Percentiles rank a stretch among this genome's conserved stretches.
Evolutionary conservation across 2,329 filamentous ascomycete species (phyloP).

Genomic region (Septoria linicola): DNA sequence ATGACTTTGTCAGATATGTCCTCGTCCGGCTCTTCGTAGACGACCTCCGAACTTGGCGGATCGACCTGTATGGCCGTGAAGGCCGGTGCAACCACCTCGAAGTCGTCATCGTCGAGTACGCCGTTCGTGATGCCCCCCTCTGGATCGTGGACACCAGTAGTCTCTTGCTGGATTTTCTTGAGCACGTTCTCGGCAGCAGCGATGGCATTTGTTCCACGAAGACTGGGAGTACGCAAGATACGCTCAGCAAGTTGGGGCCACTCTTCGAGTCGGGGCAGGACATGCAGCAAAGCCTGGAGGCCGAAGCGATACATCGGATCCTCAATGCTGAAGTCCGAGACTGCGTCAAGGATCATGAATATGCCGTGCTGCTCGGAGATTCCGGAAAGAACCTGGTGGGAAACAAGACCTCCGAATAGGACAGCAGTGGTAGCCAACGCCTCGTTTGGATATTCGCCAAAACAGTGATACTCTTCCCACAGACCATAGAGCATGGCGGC

Average conservation of each 20-base stretch:
- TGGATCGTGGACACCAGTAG: conserved; percentile 30
- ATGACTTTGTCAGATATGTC: conserved; percentile 89
- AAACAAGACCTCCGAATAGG: conserved; percentile 85
- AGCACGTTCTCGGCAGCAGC: conserved; percentile 33
- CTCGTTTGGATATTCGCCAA: conserved; percentile 92
- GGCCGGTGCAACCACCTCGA: conserved; percentile 64
- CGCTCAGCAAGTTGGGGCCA: conserved; percentile 95
- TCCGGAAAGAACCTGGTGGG: conserved; percentile 84
- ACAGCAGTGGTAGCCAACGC: conserved; percentile 94
- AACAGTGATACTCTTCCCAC: conserved; percentile 96
- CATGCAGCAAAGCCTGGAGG: conserved; percentile 86
- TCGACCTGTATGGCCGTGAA: conserved; percentile 81
- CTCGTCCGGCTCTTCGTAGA: conserved; percentile 79
- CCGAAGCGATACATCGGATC: conserved; percentile 98
- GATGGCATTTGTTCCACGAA: conserved; percentile 70
- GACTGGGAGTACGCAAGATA: conserved; percentile 74
- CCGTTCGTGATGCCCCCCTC: conserved; percentile 67
- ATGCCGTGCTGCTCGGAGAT: conserved; percentile 91
- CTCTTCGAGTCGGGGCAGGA: conserved; percentile 77
- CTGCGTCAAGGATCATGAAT: conserved; percentile 95
- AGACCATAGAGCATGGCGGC: conserved; percentile 98
- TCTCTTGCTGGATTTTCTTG: conserved; percentile 34
- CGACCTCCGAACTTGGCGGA: conserved; percentile 59
- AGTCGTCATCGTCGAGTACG: conserved; percentile 61
- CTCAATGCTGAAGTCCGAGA: conserved; percentile 77